These are phyloP conservation scores for Pichia heedii DNA, from an alignment of 805 yeast species.

Conservation along the genomic window DNA sequence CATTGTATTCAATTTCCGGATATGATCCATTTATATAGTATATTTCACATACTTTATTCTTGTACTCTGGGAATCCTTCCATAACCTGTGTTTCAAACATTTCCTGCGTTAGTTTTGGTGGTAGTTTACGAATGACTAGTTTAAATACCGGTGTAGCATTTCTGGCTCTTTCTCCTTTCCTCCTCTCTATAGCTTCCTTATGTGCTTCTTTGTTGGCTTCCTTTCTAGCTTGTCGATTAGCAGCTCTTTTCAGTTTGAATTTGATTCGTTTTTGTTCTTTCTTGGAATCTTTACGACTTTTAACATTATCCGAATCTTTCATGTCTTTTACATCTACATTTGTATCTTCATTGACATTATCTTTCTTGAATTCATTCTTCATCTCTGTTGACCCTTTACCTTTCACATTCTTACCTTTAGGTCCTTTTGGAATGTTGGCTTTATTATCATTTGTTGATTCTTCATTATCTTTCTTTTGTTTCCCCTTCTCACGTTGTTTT, in stretches of 20 bases:
- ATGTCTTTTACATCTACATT: neutral
- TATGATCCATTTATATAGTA: slow-evolving; percentile 37
- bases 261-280: neutral
- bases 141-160: slow-evolving; percentile 15
- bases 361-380: neutral
- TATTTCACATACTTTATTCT: slow-evolving; percentile 3
- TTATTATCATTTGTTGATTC: neutral
- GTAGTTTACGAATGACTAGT: slow-evolving; percentile 33
- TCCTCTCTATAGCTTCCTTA: neutral
- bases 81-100: slow-evolving; percentile 17
- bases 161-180: neutral
- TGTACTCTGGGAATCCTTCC: slow-evolving; percentile 1
- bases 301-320: neutral
- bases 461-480: neutral
- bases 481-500: neutral
- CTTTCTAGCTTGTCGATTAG: neutral
- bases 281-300: neutral
- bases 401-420: neutral
- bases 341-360: neutral
- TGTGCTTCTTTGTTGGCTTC: too few relatives aligned
- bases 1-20: slow-evolving; percentile 30
- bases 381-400: too few relatives aligned
- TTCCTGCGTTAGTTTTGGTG: slow-evolving; percentile 29
- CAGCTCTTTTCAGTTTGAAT: neutral
- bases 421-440: neutral